Percentiles rank a stretch among this genome's conserved stretches.
Evolutionary conservation across 805 yeast genomes (phyloP).

Genomic region (Priceomyces fermenticarens): DNA sequence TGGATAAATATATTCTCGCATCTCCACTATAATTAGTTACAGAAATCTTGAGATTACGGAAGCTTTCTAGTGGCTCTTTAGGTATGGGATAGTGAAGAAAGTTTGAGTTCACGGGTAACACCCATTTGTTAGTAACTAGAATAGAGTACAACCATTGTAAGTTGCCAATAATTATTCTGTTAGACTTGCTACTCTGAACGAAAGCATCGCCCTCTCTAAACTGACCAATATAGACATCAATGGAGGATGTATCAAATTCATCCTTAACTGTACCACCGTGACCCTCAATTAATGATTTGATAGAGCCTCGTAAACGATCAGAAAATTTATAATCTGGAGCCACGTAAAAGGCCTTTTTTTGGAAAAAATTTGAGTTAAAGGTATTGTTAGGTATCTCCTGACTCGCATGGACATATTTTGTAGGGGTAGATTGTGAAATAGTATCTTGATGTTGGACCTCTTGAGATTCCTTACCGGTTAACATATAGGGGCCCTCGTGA

Average conservation of each 20-base stretch:
- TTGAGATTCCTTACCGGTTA: slow-evolving; percentile 27
- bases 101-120: slow-evolving; percentile 48
- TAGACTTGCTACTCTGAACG: slow-evolving; percentile 37
- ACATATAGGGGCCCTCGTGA: slow-evolving; percentile 51
- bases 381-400: slow-evolving; percentile 4
- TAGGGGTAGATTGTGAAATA: neutral
- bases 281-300: slow-evolving; percentile 43
- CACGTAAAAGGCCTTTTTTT: slow-evolving; percentile 47
- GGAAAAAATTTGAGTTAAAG: slow-evolving; percentile 26
- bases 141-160: slow-evolving; percentile 74
- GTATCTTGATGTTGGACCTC: slow-evolving; percentile 1
- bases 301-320: slow-evolving; percentile 32
- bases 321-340: slow-evolving; percentile 57
- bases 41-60: slow-evolving; percentile 55
- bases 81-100: slow-evolving; percentile 73
- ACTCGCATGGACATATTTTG: neutral
- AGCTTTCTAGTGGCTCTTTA: slow-evolving; percentile 47
- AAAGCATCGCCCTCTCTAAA: slow-evolving; percentile 60
- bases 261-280: slow-evolving; percentile 53
- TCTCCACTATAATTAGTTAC: slow-evolving; percentile 85
- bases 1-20: slow-evolving; percentile 68
- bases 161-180: slow-evolving; percentile 55
- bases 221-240: slow-evolving; percentile 56
- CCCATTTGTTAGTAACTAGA: slow-evolving; percentile 53
- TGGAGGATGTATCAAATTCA: slow-evolving; percentile 12